Percentiles rank a stretch among this genome's conserved stretches.
Conservation (phyloP, 352 stramenopile species). For the Globisporangium megalacanthum region DNA sequence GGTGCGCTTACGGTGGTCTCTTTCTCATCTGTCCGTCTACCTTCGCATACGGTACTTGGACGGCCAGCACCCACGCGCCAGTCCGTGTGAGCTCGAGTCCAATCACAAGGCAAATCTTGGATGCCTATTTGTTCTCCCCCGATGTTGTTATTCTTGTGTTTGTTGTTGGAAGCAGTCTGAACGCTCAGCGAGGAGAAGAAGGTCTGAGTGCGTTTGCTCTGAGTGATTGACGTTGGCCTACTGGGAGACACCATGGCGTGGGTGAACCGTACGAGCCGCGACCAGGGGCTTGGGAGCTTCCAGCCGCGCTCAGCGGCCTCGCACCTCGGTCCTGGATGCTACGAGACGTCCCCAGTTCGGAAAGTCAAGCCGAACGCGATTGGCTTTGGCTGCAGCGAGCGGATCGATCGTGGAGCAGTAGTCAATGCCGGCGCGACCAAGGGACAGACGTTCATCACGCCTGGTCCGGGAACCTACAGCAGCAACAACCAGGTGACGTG, state of each 20-base stretch:
- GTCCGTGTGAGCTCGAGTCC: no score
- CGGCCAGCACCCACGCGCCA: no score
- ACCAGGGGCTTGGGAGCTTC: conserved; percentile 37
- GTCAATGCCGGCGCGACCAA: conserved; percentile 18
- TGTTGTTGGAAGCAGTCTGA: no score
- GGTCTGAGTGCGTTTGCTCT: not conserved
- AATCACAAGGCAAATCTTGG: no score
- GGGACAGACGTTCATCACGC: conserved; percentile 36
- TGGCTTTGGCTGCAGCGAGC: conserved; percentile 51
- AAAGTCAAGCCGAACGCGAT: conserved; percentile 47
- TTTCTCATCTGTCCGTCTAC: no score
- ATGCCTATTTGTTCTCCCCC: no score
- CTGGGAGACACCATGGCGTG: conserved; percentile 43
- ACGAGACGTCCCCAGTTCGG: conserved; percentile 38
- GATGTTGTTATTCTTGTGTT: no score
- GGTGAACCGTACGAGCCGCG: conserved; percentile 62
- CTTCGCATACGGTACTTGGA: no score
- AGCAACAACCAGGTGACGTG: conserved; percentile 36
- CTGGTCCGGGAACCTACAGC: conserved; percentile 47
- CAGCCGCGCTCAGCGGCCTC: conserved; percentile 18
- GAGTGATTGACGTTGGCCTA: not conserved
- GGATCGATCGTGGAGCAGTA: conserved; percentile 32
- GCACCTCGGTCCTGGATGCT: conserved; percentile 51
- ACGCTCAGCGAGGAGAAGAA: not conserved
- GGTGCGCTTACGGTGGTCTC: no score